These are phyloP conservation scores for Penicillium brasilianum DNA, from an alignment of 2,329 filamentous ascomycete species.

Conservation along the genomic window DNA sequence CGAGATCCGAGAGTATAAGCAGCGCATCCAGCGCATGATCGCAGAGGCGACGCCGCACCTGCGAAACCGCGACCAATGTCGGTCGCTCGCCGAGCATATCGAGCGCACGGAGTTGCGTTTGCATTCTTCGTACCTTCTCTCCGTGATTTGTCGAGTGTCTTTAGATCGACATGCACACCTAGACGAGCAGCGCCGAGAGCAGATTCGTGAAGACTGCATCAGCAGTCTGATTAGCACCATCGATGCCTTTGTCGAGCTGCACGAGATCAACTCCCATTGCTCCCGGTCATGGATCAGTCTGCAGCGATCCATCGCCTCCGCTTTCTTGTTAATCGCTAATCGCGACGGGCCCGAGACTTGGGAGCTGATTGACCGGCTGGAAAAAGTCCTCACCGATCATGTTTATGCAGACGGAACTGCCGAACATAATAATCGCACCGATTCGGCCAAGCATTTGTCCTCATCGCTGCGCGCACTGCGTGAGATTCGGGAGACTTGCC, in stretches of 20 bases:
- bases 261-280: slow-evolving; percentile 42
- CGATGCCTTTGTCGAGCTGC: slow-evolving; percentile 62
- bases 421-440: slow-evolving; percentile 36
- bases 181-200: slow-evolving; percentile 42
- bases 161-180: slow-evolving; percentile 50
- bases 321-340: slow-evolving; percentile 45
- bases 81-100: slow-evolving; percentile 54
- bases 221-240: slow-evolving; percentile 58
- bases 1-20: slow-evolving; percentile 60
- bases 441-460: slow-evolving; percentile 41
- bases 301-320: slow-evolving; percentile 49
- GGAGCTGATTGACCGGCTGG: slow-evolving; percentile 38
- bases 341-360: slow-evolving; percentile 36
- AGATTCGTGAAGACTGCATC: slow-evolving; percentile 58
- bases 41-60: slow-evolving; percentile 62
- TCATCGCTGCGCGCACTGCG: slow-evolving; percentile 41
- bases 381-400: slow-evolving; percentile 39
- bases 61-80: slow-evolving; percentile 52
- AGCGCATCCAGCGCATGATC: slow-evolving; percentile 60
- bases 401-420: slow-evolving; percentile 35
- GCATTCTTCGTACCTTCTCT: slow-evolving; percentile 66
- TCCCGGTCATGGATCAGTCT: slow-evolving; percentile 51
- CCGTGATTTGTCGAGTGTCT: slow-evolving; percentile 63
- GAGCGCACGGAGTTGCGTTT: slow-evolving; percentile 64
- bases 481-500: slow-evolving; percentile 39